Conservation (phyloP, 371 early-diverging fungal genomes). For the Fennellomyces sp. region DNA sequence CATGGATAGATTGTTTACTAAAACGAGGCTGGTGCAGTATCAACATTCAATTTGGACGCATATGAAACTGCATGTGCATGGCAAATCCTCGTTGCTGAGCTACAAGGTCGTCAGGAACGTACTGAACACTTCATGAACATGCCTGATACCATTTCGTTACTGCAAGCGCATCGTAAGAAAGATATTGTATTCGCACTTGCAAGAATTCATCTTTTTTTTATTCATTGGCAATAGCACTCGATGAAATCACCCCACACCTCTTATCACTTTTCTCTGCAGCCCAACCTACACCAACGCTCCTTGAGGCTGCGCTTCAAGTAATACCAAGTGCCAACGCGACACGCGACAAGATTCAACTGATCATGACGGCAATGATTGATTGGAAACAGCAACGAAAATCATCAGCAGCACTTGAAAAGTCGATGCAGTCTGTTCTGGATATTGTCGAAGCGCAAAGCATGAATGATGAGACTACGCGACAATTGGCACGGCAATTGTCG, state of each 20-base stretch:
- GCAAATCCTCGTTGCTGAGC: slow-evolving; percentile 36
- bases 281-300: slow-evolving; percentile 20
- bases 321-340: not conserved
- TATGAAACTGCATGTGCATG: slow-evolving; percentile 29
- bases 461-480: slow-evolving; percentile 3
- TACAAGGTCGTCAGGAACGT: slow-evolving; percentile 19
- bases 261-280: slow-evolving; percentile 21
- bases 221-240: not conserved
- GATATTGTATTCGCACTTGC: not conserved
- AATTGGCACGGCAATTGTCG: not conserved
- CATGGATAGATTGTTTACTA: not conserved
- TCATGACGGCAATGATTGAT: slow-evolving; percentile 4
- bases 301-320: slow-evolving; percentile 17
- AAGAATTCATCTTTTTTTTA: slow-evolving; percentile 5
- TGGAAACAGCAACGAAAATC: slow-evolving; percentile 1
- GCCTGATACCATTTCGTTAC: slow-evolving; percentile 9
- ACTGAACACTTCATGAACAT: slow-evolving; percentile 21
- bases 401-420: slow-evolving; percentile 1
- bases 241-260: slow-evolving; percentile 23
- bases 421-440: not conserved
- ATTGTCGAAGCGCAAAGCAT: not conserved
- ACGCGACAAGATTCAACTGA: not conserved
- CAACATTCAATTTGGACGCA: slow-evolving; percentile 12
- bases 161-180: slow-evolving; percentile 27
- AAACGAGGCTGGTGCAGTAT: not conserved